phyloP scores from a whole-genome alignment of 768 basidiomycete species.

The Tubosaeta sp. region DNA sequence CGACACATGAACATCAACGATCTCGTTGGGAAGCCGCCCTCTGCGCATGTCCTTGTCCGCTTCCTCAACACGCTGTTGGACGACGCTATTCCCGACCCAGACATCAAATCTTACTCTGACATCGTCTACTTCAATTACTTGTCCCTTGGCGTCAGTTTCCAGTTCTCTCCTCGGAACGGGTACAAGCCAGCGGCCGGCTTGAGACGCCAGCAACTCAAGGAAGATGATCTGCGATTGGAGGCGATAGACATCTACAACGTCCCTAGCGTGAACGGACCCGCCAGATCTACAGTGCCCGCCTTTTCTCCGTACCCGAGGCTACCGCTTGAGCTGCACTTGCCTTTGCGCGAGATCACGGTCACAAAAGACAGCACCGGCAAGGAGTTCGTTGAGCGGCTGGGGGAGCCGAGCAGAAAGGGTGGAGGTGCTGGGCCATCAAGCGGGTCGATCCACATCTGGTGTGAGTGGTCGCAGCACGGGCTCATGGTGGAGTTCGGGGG shows the following conservation, averaged over 20 bases:
- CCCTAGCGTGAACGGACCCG: constrained; percentile 34
- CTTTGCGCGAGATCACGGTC: constrained; percentile 42
- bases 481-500: constrained; percentile 87
- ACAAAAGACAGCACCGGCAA: constrained; percentile 59
- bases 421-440: constrained; percentile 82
- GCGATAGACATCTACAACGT: constrained; percentile 83
- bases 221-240: constrained; percentile 54
- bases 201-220: constrained; percentile 42
- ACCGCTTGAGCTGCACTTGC: constrained; percentile 49
- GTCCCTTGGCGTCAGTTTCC: constrained; percentile 73
- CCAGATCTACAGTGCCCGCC: constrained; percentile 25
- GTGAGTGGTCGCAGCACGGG: constrained; percentile 82
- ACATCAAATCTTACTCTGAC: constrained; percentile 79
- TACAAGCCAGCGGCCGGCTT: constrained; percentile 54
- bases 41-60: constrained; percentile 39
- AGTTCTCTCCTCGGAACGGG: constrained; percentile 62
- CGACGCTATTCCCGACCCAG: constrained; percentile 34
- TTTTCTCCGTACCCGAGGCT: constrained; percentile 56
- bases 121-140: constrained; percentile 85
- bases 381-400: constrained; percentile 68
- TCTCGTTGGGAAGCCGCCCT: constrained; percentile 52
- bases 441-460: constrained; percentile 89
- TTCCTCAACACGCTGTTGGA: constrained; percentile 40
- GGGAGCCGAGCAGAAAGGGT: constrained; percentile 89
- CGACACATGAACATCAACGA: constrained; percentile 20